Base-by-base conservation (phyloP, 257 asterid genomes). In the Verbascum thapsus region DNA sequence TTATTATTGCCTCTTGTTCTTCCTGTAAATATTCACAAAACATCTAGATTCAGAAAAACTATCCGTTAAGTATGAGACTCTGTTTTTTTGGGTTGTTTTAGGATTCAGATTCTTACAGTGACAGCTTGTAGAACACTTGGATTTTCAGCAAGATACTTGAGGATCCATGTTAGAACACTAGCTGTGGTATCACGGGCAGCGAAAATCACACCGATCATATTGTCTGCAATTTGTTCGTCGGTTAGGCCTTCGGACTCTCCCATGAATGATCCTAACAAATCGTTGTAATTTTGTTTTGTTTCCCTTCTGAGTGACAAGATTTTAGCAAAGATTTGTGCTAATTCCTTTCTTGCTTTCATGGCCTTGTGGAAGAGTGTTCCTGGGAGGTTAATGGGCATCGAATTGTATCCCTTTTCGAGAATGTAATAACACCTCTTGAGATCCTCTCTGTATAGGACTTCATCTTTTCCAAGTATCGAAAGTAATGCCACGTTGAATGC, bases 181-280 rank as follows among this genome's bases (percentile, higher is more conserved):
- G 95, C 89, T 2, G 95, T 87, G 3, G 95, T 87, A 54, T 87
- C 95, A 18, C 95, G 83, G 13, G 95, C 95, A 0, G 95, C 95
- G 53, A 86, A 86, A 34, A 86, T 78, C 6, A 86, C 95, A 7
- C 91, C 95, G 13, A 86, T 86, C 6, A 83, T 75, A 70, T 86
- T 86, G 59, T 86, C 95, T 15, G 88, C 88, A 23, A 86, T 86
- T 35, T 86, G 95, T 12, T 86, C 89, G 45, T 86, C 95, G 0
- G 75, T 73, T 17, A 86, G 74, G 10, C 88, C 79, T 71, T 83
- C 87, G 10, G 79, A 16, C n/a, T 78, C 84, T 35, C 66, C 87
- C 95, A 86, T 86, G 77, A 86, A 84, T 3, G 95, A 86, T 12
- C 84, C 91, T 48, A 87, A 66, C 68, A 87, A 53, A 61, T 84